These are phyloP conservation scores for Citrus medica DNA, from an alignment of 345 rosid genomes.

Conservation along the genomic window DNA sequence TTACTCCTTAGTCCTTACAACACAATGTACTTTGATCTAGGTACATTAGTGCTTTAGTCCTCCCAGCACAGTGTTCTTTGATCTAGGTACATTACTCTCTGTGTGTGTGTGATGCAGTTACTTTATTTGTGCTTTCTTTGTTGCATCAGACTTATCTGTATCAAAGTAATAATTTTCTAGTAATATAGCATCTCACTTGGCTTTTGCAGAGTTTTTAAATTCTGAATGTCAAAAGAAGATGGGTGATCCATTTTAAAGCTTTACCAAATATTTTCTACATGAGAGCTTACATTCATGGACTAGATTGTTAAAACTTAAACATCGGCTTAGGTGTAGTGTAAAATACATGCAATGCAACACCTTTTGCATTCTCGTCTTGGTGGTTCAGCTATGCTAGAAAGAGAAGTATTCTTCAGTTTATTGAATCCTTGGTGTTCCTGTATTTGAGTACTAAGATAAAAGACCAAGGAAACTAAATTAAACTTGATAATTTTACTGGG, in stretches of 20 bases:
- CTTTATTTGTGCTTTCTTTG: not conserved
- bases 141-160: not conserved
- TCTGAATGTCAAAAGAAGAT: not conserved
- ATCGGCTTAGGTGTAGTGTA: not conserved
- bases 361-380: not conserved
- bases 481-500: not conserved
- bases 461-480: not conserved
- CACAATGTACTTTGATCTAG: not conserved
- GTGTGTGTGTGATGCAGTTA: not conserved
- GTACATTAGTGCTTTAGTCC: not conserved
- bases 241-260: not conserved
- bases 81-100: not conserved
- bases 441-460: not conserved
- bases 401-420: not conserved
- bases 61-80: not conserved
- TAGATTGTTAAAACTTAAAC: not conserved
- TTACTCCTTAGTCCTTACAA: not conserved
- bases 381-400: not conserved
- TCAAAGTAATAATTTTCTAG: not conserved
- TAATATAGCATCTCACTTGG: not conserved
- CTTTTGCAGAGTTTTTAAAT: constrained; percentile 3
- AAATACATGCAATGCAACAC: not conserved
- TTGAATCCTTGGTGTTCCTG: constrained; percentile 1
- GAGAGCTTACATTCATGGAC: not conserved
- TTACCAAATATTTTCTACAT: not conserved